Base-by-base conservation (phyloP, 108 stramenopile genomes). In the Mediolabrus comicus region DNA sequence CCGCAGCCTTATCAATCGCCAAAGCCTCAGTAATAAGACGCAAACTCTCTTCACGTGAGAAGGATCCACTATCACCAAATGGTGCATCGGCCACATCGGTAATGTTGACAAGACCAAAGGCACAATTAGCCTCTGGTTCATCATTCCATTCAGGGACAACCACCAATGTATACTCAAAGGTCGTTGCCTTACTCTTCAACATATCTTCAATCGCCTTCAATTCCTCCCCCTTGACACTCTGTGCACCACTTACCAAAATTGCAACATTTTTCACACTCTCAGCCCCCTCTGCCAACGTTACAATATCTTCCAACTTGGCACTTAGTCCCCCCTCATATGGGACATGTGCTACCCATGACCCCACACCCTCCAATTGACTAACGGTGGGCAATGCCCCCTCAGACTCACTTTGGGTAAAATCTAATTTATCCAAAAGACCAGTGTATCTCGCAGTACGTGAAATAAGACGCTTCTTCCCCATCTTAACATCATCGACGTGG, bases 401-500 rank as follows among this genome's bases (percentile, higher is more conserved):
- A 32, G 52, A 53, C 8, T 59, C 55, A 6, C 75, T 72, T 49
- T 66, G 72, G 6, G 33, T 39, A 59, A 91, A 95, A 14, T 85
- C 83, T 59, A 97, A 73, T 53, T 95, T 92, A 66, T 95, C 88
- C 67, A 95, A 64, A 27, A 97, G 79, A 26, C 96, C 96, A 4
- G 92, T 92, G 85, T 96, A 97, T 5, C 96, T 72, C 8, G 96
- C 92, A 34, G 80, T 82, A 11, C 97, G 83, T 39, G 83, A 79
- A 31, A 95, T 72, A 7, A 97, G 84, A 1, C 93, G 88, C 69
- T 97, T 97, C 83, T 91, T 96, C 51, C 94, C 90, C 56, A 83
- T 76, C 32, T 70, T 69, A 7, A 67, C 67, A 68, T 94, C 91
- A 24, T 79, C 61, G 10, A 84, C 86, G 70, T 92, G 92, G 43